Base-by-base conservation (phyloP, 2,329 filamentous ascomycete species). In the Alternaria conjuncta region DNA sequence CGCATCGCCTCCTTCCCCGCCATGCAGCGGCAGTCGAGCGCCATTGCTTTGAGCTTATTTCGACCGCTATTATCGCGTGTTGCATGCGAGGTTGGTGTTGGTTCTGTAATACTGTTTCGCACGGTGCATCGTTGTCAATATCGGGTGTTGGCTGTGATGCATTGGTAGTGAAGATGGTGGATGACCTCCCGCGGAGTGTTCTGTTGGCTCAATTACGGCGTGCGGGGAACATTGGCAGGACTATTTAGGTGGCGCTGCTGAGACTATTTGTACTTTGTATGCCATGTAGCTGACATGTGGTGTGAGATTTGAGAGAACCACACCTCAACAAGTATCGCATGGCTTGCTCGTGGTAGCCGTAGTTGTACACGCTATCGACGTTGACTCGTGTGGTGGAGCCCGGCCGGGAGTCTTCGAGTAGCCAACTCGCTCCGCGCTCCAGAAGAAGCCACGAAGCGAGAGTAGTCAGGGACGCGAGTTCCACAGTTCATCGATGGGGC, bases 41-140 rank as follows among this genome's bases (percentile, higher is more conserved):
- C 66, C 62, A 65, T 57, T 59, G 45, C 58, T 28, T 61, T 69
- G 65, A 72, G 70, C 70, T 72, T 71, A 71, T 66, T 67, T 72
- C 30, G 58, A 72, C 70, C 30, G 49, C 30, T 53, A 8, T 36
- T 18, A 6, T 45, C 5, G 5, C 8, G 43, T 45, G 15, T 12
- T 53, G 20, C 49, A 53, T 51, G 53, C 21, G 10, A 12, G 21
- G 18, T 53, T 53, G 23, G 44, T 43, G n/a, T 44, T 28, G 36
- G 53, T 23, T 3, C 15, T 20, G 2, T 51, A 18, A 11, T 44
- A 6, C 8, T 41, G 20, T 13, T 57, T 54, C 36, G 46, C n/a
- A 20, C 20, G 21, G 13, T 53, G 50, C 47, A 51, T 21, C 7
- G 47, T 30, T 51, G n/a, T 6, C n/a, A 4, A 41, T n/a, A 23